Base-by-base conservation (phyloP, 2,329 filamentous ascomycete genomes). In the Ophiostoma quercus region DNA sequence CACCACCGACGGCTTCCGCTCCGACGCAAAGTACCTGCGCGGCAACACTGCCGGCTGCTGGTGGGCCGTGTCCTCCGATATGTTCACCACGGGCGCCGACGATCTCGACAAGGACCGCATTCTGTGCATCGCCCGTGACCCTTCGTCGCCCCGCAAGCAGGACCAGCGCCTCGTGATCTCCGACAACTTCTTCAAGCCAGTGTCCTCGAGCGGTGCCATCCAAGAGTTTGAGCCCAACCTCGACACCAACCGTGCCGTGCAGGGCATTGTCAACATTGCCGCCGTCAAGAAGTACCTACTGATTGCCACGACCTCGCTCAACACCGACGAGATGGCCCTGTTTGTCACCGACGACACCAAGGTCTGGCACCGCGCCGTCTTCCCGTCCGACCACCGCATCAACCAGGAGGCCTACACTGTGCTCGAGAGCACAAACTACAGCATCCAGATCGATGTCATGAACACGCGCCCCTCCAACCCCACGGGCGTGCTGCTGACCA, bases 391-490 rank as follows among this genome's bases (percentile, higher is more conserved):
- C 72, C 93, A 97, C 78, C 92, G 84, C 60, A 80, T 94, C 75
- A 85, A 92, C 72, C 90, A 97, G 77, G 87, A 94, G 77, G 92
- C 92, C 2, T 99, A 97, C 79, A 99, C 95, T 0, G 86, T 99
- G 66, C 84, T 99, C 57, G 94, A 98, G 80, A 95, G 94, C 76
- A 98, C 95, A 60, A 94, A 97, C 77, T 97, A 99, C 82, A 97
- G 94, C 81, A 93, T 99, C 75, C 94, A 98, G 80, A 88, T 99
- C 69, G 94, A 98, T 79, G 94, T 98, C 73, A 89, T 94, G 85
- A 92, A 90, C 1, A 83, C 83, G 54, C 82, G 82, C 63, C 85
- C 85, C 14, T 85, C 84, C 1, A 87, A 85, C 51, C 87, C 90
- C 0, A 94, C 97, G 87, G 96, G 95, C 43, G 88, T 91, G 12